Evolutionary conservation across 768 basidiomycete genomes (phyloP), one percentile per base, ranked within the genome.

Genomic region (Tylopilus balloui): DNA sequence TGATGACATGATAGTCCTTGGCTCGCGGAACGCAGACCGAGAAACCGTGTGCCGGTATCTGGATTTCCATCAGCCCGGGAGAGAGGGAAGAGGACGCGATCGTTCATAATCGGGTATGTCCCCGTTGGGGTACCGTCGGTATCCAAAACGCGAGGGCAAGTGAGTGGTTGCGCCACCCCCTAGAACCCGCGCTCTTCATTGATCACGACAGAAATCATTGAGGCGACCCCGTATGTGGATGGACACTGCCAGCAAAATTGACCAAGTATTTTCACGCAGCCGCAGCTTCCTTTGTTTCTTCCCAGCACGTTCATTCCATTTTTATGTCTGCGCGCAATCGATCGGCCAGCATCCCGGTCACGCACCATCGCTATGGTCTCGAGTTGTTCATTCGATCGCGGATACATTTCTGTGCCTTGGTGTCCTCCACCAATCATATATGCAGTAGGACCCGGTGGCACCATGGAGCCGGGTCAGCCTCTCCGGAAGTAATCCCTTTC

Each of bases 401-500:
- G 17, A 39, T 59, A 20, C 58, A 52, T 64, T 55, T 20, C 17
- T 50, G 56, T 58, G 53, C 50, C 62, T 58, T 42, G 25, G 28
- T 27, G 17, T 10, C 21, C 17, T 34, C 17, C 15, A 29, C 24
- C 36, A 49, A 34, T 42, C 41, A 51, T 31, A 50, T 42, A 47
- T 42, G 27, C 34, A 47, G 32, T 15, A 27, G 24, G 28, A 47
- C 48, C 41, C 29, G 21, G 38, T 46, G 25, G 42, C 42, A 43
- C 27, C 15, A 34, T 27, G 10, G 1, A 29, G 15, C 24, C 39
- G 37, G 48, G 10, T 3, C 15, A 24, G 19, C 20, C 19, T 3
- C 20, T 14, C 45, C 41, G 34, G 29, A 49, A 20, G 21, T 13
- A 44, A 29, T 34, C 19, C 23, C 40, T 24, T 23, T 38, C 12